A percentile compares a stretch with the other conserved stretches of the same genome.
Conservation (phyloP, 192 early-diverging fungal genomes). For the Entomortierella beljakovae region DNA sequence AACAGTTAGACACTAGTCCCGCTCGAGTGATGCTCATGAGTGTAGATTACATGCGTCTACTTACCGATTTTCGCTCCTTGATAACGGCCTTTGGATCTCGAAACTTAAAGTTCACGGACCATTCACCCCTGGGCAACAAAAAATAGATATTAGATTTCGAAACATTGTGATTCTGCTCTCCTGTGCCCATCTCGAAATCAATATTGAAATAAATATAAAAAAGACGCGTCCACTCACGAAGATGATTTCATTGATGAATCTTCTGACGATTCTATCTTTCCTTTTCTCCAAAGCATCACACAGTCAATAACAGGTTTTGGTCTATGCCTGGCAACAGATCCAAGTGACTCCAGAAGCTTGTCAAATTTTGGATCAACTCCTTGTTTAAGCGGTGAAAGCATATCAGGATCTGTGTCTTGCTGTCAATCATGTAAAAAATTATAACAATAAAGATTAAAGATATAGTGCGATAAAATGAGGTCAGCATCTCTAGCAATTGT, state of each 20-base stretch:
- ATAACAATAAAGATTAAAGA: constrained; percentile 4
- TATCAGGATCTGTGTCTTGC: constrained; percentile 75
- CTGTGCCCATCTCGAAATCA: neutral
- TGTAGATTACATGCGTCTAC: neutral
- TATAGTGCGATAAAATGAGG: neutral
- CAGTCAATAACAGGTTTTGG: constrained; percentile 88
- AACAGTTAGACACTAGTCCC: neutral
- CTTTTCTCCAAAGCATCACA: constrained; percentile 82
- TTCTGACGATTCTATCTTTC: constrained; percentile 66
- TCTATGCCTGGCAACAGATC: constrained; percentile 82
- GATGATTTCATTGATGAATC: constrained; percentile 40
- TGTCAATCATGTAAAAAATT: constrained; percentile 6
- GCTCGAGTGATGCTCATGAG: neutral
- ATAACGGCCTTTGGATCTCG: constrained; percentile 44
- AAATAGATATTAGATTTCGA: neutral
- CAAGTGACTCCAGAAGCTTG: constrained; percentile 80
- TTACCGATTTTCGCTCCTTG: constrained; percentile 46
- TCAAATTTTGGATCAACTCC: constrained; percentile 87
- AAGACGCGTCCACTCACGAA: constrained; percentile 23
- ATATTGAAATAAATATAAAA: neutral
- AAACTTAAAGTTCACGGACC: constrained; percentile 43
- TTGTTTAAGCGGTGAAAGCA: constrained; percentile 66
- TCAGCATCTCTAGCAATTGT: neutral
- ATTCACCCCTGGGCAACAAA: constrained; percentile 28
- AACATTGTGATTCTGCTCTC: neutral